Conservation (phyloP, 495 filamentous ascomycete genomes). For the Durotheca rogersii region DNA sequence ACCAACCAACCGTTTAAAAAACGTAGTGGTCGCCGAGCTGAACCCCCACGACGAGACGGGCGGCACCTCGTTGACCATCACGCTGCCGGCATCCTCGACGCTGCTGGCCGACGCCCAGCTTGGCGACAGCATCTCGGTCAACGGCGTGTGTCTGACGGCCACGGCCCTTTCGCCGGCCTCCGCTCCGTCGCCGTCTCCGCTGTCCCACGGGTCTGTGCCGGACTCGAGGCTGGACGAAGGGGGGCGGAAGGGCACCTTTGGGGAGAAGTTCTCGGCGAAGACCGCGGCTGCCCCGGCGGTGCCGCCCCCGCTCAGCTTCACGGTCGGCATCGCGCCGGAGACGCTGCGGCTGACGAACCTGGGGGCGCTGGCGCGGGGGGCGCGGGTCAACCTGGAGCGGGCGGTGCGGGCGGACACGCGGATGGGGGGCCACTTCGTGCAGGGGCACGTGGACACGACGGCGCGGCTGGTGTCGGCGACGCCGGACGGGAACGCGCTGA, state of each 20-base stretch:
- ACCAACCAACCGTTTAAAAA: too few species aligned
- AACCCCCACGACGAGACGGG: conserved; percentile 76
- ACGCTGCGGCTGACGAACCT: conserved; percentile 96
- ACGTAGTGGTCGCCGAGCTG: conserved; percentile 71
- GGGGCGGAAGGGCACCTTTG: too few species aligned
- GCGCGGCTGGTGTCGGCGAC: conserved; percentile 67
- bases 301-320: conserved; percentile 59
- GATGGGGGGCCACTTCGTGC: conserved; percentile 83
- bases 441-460: conserved; percentile 92
- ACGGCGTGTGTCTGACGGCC: conserved; percentile 88
- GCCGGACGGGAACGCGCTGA: conserved; percentile 84
- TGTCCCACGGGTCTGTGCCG: too few species aligned
- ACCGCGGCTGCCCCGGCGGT: too few species aligned
- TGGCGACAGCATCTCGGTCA: conserved; percentile 90
- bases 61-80: conserved; percentile 89
- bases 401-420: conserved; percentile 85
- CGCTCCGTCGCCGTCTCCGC: too few species aligned
- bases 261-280: too few species aligned
- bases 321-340: conserved; percentile 92
- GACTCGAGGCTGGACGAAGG: too few species aligned
- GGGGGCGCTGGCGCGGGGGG: conserved; percentile 57
- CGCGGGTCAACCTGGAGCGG: conserved; percentile 85
- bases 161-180: conserved; percentile 51
- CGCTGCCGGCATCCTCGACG: conserved; percentile 55
- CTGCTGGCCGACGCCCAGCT: conserved; percentile 81